A percentile compares a stretch with the other conserved stretches of the same genome.
Conservation (phyloP, 352 stramenopile genomes). For the Thraustochytrium sp. region DNA sequence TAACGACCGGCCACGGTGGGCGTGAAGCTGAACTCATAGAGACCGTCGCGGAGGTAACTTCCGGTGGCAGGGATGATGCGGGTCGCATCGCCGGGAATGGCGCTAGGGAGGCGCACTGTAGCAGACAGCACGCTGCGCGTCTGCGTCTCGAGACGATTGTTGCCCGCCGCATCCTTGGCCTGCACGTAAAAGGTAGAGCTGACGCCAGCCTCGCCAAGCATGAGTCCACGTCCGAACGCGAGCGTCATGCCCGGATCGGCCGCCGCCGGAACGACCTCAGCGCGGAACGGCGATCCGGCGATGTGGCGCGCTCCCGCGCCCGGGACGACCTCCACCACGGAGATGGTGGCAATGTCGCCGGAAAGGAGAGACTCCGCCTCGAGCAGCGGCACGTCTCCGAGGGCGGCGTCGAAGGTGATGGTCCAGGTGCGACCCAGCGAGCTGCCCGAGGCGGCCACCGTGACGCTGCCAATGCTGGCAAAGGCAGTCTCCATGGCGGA, state of each 20-base stretch:
- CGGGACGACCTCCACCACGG: constrained; percentile 52
- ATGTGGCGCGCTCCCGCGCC: constrained; percentile 61
- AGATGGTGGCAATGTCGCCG: constrained; percentile 53
- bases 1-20: constrained; percentile 58
- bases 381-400: constrained; percentile 43
- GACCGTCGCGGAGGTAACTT: constrained; percentile 56
- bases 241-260: constrained; percentile 53
- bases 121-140: constrained; percentile 39
- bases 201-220: constrained; percentile 75
- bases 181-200: constrained; percentile 83
- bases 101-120: constrained; percentile 57
- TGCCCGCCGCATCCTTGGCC: constrained; percentile 81
- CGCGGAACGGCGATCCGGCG: constrained; percentile 70
- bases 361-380: constrained; percentile 43
- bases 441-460: not conserved
- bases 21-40: constrained; percentile 50
- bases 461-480: not conserved
- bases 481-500: not conserved
- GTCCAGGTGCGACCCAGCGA: constrained; percentile 45
- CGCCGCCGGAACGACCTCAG: constrained; percentile 61
- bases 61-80: constrained; percentile 84
- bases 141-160: constrained; percentile 60
- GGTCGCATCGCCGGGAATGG: constrained; percentile 68
- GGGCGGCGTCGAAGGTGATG: constrained; percentile 43
- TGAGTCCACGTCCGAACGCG: constrained; percentile 65